Percentiles rank a stretch among this genome's conserved stretches.
phyloP scores from a whole-genome alignment of 805 yeast species.

The Candida xiaguanensis region DNA sequence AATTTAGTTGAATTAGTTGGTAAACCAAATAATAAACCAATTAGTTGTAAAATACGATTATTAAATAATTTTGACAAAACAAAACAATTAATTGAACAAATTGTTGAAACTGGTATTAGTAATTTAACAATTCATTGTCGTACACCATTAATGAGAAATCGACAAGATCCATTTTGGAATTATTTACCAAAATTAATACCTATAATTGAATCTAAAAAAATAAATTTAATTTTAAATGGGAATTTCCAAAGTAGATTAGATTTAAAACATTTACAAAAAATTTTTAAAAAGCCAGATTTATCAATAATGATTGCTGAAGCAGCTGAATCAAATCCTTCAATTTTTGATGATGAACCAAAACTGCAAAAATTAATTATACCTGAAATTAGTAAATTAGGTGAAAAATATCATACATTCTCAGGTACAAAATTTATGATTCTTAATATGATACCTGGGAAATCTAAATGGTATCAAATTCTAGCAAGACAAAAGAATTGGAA shows the following conservation, averaged over 20 bases:
- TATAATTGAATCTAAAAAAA: constrained; percentile 57
- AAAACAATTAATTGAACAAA: constrained; percentile 52
- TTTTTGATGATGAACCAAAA: constrained; percentile 49
- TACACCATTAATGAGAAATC: constrained; percentile 80
- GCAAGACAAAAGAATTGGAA: constrained; percentile 52
- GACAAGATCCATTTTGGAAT: constrained; percentile 76
- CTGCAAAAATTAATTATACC: constrained; percentile 54
- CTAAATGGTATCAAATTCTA: constrained; percentile 50
- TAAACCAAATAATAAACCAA: constrained; percentile 67
- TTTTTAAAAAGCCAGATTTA: constrained; percentile 44
- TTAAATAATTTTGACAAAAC: constrained; percentile 53
- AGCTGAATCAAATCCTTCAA: constrained; percentile 84
- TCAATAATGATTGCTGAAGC: constrained; percentile 94
- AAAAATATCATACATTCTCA: constrained; percentile 55
- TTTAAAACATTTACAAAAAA: constrained; percentile 44
- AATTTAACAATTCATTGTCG: constrained; percentile 92
- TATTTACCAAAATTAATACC: constrained; percentile 59
- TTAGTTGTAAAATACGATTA: constrained; percentile 86
- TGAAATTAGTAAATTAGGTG: constrained; percentile 56
- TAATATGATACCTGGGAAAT: constrained; percentile 76
- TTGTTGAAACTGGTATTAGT: constrained; percentile 70
- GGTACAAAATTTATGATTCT: constrained; percentile 80
- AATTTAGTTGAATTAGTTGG: constrained; percentile 80
- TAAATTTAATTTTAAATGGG: constrained; percentile 82
- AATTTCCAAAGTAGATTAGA: constrained; percentile 57